A percentile compares a stretch with the other conserved stretches of the same genome.
phyloP scores from a whole-genome alignment of 2,329 filamentous ascomycete genomes.

The Botrytis aclada region DNA sequence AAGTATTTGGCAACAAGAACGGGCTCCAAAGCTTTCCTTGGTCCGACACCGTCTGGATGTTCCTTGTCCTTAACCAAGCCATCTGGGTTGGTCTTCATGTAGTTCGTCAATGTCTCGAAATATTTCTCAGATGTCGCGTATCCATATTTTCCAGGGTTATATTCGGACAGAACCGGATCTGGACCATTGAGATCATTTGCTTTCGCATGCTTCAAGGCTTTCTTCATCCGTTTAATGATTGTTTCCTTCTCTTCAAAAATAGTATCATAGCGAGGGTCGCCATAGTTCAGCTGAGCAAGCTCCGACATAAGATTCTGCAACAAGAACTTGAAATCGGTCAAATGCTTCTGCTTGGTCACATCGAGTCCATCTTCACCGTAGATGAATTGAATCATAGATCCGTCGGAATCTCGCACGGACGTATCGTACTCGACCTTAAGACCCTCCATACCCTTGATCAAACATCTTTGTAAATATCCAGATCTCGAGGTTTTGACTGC shows the following conservation, averaged over 20 bases:
- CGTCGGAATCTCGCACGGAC: constrained; percentile 90
- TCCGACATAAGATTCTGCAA: constrained; percentile 82
- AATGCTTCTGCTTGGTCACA: constrained; percentile 88
- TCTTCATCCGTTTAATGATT: constrained; percentile 71
- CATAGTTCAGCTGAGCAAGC: constrained; percentile 70
- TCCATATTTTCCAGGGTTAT: constrained; percentile 72
- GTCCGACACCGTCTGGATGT: constrained; percentile 36
- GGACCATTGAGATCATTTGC: constrained; percentile 49
- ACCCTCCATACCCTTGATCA: constrained; percentile 98
- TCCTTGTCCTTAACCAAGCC: constrained; percentile 53
- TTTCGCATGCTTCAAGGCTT: constrained; percentile 69
- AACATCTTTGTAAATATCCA: constrained; percentile 91
- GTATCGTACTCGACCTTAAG: constrained; percentile 89
- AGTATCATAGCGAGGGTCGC: constrained; percentile 50
- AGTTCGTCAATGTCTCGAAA: constrained; percentile 67
- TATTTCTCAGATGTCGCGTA: constrained; percentile 91
- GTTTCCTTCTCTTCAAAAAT: constrained; percentile 63
- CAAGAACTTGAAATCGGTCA: constrained; percentile 86
- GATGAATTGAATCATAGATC: constrained; percentile 88
- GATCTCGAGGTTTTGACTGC: constrained; percentile 98
- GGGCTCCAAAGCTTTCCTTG: constrained; percentile 55
- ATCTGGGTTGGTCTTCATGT: constrained; percentile 73
- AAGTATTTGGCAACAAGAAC: constrained; percentile 92
- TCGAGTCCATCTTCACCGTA: constrained; percentile 97
- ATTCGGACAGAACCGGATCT: constrained; percentile 72